phyloP scores from a whole-genome alignment of 1,139 yeast species.

The Diutina sp. region DNA sequence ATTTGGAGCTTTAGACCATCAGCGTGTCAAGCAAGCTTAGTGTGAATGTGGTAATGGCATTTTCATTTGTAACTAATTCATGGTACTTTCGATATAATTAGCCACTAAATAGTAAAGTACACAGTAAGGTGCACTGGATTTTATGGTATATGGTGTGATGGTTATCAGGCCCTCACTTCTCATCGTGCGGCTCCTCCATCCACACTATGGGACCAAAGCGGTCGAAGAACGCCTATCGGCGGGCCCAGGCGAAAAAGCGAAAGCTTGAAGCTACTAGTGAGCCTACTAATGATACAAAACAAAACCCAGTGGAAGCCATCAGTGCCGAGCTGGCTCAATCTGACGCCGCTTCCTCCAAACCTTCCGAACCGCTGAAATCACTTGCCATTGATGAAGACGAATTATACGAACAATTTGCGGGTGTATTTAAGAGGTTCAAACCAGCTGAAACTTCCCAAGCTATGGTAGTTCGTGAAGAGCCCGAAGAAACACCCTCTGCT shows the following conservation, averaged over 20 bases:
- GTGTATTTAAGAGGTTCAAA: background rate
- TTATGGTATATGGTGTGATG: too few relatives aligned
- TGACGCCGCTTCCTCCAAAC: background rate
- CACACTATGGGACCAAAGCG: constrained; percentile 10
- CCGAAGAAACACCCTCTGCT: background rate
- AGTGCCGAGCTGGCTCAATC: background rate
- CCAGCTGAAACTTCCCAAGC: background rate
- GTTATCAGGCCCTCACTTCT: background rate
- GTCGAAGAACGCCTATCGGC: constrained; percentile 49
- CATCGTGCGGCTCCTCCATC: background rate
- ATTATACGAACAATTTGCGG: background rate
- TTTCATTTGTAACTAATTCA: too few relatives aligned
- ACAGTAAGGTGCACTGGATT: too few relatives aligned
- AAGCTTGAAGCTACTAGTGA: constrained; percentile 13
- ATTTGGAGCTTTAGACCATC: background rate
- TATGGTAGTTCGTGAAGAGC: background rate
- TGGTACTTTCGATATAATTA: background rate
- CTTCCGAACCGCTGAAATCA: background rate
- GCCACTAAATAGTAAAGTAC: too few relatives aligned
- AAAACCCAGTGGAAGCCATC: background rate
- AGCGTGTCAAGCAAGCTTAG: too few relatives aligned
- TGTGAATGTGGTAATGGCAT: too few relatives aligned
- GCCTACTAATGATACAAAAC: background rate
- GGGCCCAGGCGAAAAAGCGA: constrained; percentile 45
- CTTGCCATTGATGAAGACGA: background rate